Percentiles rank a stretch among this genome's conserved stretches.
These are phyloP conservation scores for Meyerozyma elateridarum DNA, from an alignment of 1,139 yeast species.

Conservation along the genomic window DNA sequence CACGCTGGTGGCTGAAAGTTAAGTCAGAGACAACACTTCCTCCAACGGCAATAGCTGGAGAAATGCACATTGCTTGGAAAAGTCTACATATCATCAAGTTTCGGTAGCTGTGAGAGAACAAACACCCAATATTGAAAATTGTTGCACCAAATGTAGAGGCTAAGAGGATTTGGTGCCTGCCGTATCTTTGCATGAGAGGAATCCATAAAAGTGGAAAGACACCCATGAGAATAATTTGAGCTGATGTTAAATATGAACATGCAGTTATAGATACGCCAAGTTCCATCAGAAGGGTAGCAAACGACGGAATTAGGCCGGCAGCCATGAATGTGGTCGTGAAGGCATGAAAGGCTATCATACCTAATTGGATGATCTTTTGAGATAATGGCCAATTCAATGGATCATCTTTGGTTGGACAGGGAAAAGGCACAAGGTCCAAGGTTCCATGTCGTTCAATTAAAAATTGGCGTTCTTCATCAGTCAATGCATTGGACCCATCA, in stretches of 20 bases:
- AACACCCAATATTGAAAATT: slow-evolving; percentile 16
- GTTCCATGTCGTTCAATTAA: slow-evolving; percentile 17
- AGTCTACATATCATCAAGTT: slow-evolving; percentile 16
- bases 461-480: slow-evolving; percentile 12
- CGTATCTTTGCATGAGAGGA: slow-evolving; percentile 18
- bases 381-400: slow-evolving; percentile 17
- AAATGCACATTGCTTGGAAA: slow-evolving; percentile 16
- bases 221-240: slow-evolving; percentile 17
- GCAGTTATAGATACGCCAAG: slow-evolving; percentile 12
- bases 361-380: slow-evolving; percentile 13
- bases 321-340: slow-evolving; percentile 19
- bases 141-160: slow-evolving; percentile 14
- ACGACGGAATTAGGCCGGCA: slow-evolving; percentile 18
- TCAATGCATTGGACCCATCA: neutral
- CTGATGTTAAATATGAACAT: slow-evolving; percentile 15
- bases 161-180: slow-evolving; percentile 14
- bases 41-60: slow-evolving; percentile 19
- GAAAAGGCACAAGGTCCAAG: slow-evolving; percentile 15
- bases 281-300: slow-evolving; percentile 12
- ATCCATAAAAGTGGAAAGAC: slow-evolving; percentile 18
- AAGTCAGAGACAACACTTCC: slow-evolving; percentile 17
- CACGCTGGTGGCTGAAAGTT: slow-evolving; percentile 19
- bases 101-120: slow-evolving; percentile 13
- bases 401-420: slow-evolving; percentile 16
- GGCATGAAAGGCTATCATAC: slow-evolving; percentile 18